Evolutionary conservation across 2,329 filamentous ascomycete species (phyloP).

Genomic region (Calonectria hawksworthii): DNA sequence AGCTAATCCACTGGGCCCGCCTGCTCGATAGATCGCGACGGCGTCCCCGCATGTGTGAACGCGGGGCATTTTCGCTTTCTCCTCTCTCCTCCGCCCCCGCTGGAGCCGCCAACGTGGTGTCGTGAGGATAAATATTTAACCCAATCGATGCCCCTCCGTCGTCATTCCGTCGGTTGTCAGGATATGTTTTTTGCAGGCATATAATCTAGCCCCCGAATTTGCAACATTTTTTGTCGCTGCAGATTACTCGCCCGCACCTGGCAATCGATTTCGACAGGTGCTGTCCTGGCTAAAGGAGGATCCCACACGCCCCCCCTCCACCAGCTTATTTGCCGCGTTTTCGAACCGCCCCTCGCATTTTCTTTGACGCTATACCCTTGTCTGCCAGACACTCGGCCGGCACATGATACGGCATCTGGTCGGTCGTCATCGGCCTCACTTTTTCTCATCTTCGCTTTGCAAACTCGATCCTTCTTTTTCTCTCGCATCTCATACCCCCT

Average conservation of each 20-base stretch:
- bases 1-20: not conserved
- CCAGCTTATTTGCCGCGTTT: conserved; percentile 16
- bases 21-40: conserved; percentile 2
- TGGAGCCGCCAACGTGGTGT: not conserved
- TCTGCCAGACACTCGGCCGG: conserved; percentile 14
- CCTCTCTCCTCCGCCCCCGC: not conserved
- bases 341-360: conserved; percentile 6
- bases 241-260: not conserved
- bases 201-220: not conserved
- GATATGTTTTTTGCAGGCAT: conserved; percentile 15
- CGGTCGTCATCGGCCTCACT: conserved; percentile 24
- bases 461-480: not conserved
- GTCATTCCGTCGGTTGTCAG: conserved; percentile 9
- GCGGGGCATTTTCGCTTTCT: conserved; percentile 8
- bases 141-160: conserved; percentile 33
- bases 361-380: conserved; percentile 5
- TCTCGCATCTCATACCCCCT: not conserved
- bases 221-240: not conserved
- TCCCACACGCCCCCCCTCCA: conserved; percentile 1
- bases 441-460: not conserved
- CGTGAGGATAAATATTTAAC: conserved; percentile 47
- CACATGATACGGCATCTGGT: conserved; percentile 30
- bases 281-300: not conserved
- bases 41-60: conserved; percentile 13
- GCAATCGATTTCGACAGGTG: not conserved